Base-by-base conservation (phyloP, 805 yeast genomes). In the Saturnispora silvae region DNA sequence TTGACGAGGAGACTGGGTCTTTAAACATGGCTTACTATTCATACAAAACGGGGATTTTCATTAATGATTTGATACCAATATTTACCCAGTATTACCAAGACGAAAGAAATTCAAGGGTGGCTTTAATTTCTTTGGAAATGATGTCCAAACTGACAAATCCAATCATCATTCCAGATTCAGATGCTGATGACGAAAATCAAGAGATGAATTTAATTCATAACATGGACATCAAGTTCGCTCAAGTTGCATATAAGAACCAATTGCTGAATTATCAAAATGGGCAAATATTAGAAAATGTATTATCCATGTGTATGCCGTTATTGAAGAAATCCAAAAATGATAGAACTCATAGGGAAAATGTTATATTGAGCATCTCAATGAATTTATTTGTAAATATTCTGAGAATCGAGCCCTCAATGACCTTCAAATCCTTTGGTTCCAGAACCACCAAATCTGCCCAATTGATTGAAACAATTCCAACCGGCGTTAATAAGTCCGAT, bases 121-220 rank as follows among this genome's bases (percentile, higher is more conserved):
- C 28, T 6, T 22, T 37, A 20, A 23, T 31, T 9, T 17, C 37
- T n/a, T 58, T 92, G 38, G 96, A 92, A 56, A 56, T 92, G 5
- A 58, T 92, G 40, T 95, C 84, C 1, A 73, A 83, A 2, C 64
- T 92, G 50, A 81, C 96, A 0, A 81, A 94, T 83, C 97, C 97
- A 0, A 53, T 81, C 5, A 75, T 75, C 24, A 54, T 84, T n/a
- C 23, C 19, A 3, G 70, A 64, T 35, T 58, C 68, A 8, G 72
- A 68, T 16, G 72, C 72, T n/a, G 68, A 78, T 3, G 63, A 78
- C 0, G 63, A 63, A 16, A 72, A 72, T 37, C 84, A 81, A 47
- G 28, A 25, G 7, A 25, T n/a, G 15, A 25, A 11, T n/a, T 63
- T 73, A 29, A 59, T 65, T 16, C 64, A 72, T 28, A 79, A 70